Evolutionary conservation across 495 filamentous ascomycete species (phyloP), one percentile per base, ranked within the genome.

Genomic region (Neurospora pannonica): DNA sequence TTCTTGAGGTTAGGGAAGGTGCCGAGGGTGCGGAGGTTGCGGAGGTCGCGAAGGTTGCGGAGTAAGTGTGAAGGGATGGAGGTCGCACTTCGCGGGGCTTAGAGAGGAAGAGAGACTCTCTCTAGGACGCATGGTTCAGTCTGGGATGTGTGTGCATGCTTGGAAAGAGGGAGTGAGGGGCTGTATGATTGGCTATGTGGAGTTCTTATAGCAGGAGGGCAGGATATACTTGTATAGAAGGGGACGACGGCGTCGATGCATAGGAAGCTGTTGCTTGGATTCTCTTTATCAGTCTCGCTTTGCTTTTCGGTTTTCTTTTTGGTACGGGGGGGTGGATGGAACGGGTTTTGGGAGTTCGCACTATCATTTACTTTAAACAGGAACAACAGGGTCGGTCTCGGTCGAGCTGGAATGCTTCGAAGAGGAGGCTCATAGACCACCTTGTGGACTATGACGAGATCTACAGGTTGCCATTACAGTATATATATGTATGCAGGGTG

Each of bases 1-100:
- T 87, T 71, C 69, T 86, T 43, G 76, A 73, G 15, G n/a, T n/a
- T n/a, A n/a, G n/a, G n/a, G 24, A 17, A 13, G 54, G 13, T 48
- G 4, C 38, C 13, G 21, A 71, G n/a, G 21, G 8, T 37, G 5
- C 1, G 5, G 46, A 54, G 4, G 46, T 0, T 34, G 31, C 24
- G 15, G 15, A 62, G 54, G 15, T 71, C 34, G 31, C 71, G 0
- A 6, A 42, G 15, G 38, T 46, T 62, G 21, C 54, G 15, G 13
- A 36, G 28, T 67, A 67, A 67, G 28, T 7, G 24, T 60, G 5
- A 24, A 48, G 43, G 11, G 24, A 7, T 6, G 11, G 43, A 11
- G 10, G 3, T 46, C 9, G 19, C 11, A 60, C 21, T 60, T 24
- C 5, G 48, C 48, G 4, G 6, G n/a, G 10, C 46, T 54, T 24